Evolutionary conservation across 371 early-diverging fungal species (phyloP).

Genomic region (Fennellomyces sp.): DNA sequence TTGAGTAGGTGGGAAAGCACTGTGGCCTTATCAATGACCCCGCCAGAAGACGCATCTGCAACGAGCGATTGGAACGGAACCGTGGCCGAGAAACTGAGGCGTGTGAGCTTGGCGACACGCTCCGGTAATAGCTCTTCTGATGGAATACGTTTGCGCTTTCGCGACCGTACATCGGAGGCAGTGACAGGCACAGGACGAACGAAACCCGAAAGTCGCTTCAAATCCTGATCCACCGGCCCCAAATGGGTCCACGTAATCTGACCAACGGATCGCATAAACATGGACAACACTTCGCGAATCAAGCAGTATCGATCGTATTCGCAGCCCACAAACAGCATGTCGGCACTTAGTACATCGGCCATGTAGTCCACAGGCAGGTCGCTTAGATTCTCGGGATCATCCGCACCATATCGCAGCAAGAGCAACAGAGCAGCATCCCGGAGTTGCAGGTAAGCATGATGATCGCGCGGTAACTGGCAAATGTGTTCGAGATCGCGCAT

Average conservation of each 20-base stretch:
- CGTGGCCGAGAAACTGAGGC: conserved; percentile 41
- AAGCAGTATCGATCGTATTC: conserved; percentile 47
- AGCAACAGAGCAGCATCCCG: conserved; percentile 43
- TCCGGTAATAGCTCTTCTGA: conserved; percentile 29
- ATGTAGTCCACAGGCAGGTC: conserved; percentile 48
- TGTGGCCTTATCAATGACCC: conserved; percentile 50
- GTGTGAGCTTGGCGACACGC: neutral
- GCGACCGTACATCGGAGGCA: conserved; percentile 11
- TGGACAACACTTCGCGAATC: conserved; percentile 29
- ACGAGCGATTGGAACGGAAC: conserved; percentile 43
- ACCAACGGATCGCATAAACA: conserved; percentile 48
- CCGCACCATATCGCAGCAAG: conserved; percentile 41
- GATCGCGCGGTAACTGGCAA: conserved; percentile 41
- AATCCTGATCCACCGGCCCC: conserved; percentile 44
- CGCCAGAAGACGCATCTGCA: conserved; percentile 46
- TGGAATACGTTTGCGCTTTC: conserved; percentile 45
- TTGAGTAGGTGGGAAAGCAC: conserved; percentile 41
- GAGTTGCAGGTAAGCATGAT: conserved; percentile 34
- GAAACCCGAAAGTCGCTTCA: conserved; percentile 47
- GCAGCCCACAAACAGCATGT: conserved; percentile 35
- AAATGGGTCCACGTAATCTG: conserved; percentile 41
- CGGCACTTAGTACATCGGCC: conserved; percentile 50
- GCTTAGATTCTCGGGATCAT: conserved; percentile 31
- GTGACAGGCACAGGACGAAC: conserved; percentile 13
- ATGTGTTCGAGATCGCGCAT: conserved; percentile 48